Evolutionary conservation across 1,284 basidiomycete genomes (phyloP).

Genomic region (Inonotus hispidus): DNA sequence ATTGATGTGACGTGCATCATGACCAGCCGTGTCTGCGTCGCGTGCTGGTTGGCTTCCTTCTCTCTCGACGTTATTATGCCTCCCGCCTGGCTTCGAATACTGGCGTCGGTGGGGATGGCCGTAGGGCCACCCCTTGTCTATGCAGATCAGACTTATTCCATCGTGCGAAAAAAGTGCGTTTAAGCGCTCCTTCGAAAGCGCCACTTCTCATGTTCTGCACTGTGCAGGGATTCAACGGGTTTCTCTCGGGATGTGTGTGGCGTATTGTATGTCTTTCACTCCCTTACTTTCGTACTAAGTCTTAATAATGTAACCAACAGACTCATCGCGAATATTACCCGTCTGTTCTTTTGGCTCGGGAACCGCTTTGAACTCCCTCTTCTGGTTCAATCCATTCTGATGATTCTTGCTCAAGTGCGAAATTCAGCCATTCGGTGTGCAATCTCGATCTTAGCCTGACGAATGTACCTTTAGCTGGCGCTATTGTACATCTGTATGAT

Average conservation of each 20-base stretch:
- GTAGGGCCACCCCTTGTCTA: constrained; percentile 74
- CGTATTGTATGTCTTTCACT: constrained; percentile 48
- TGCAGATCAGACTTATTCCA: constrained; percentile 71
- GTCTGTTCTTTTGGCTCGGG: constrained; percentile 88
- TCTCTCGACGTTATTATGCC: constrained; percentile 22
- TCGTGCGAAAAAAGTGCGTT: constrained; percentile 61
- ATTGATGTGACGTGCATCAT: background rate
- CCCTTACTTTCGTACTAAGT: constrained; percentile 12
- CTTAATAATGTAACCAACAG: constrained; percentile 31
- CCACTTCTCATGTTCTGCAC: constrained; percentile 21
- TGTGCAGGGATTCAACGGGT: constrained; percentile 68
- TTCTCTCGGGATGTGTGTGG: constrained; percentile 82
- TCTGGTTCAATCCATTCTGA: constrained; percentile 71
- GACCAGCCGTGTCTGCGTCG: background rate
- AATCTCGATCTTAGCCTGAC: background rate
- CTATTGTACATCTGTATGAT: constrained; percentile 74
- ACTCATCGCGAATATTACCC: constrained; percentile 74
- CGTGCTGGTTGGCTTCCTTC: background rate
- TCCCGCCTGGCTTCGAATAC: constrained; percentile 47
- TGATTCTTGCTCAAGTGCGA: constrained; percentile 74
- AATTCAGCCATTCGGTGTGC: background rate
- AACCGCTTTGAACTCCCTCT: constrained; percentile 73
- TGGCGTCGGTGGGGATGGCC: constrained; percentile 66
- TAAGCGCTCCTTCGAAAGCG: constrained; percentile 13
- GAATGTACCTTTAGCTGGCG: constrained; percentile 44